Evolutionary conservation across 208 protist species (phyloP), one percentile per base, ranked within the genome.

Genomic region (Trypanosoma scelopori): DNA sequence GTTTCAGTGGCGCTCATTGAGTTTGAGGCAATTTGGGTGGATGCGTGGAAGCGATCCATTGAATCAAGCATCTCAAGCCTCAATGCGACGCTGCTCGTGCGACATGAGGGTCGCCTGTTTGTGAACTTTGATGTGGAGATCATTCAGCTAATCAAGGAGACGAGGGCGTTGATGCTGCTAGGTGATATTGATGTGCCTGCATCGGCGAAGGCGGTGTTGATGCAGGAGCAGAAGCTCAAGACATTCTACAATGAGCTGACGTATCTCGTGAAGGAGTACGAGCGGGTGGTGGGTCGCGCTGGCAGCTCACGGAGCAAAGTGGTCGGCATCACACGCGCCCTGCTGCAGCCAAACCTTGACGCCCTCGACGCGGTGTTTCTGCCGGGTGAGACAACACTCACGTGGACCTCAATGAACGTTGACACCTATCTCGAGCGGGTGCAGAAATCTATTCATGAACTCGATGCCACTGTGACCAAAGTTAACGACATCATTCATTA

Each of bases 61-160:
- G 95, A 97, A 58, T 87, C 84, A 27, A 95, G 95, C 69, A 96
- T 95, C 66, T 78, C 80, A 4, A 94, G 93, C n/a, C 86, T 99
- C 52, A 93, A 98, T 62, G 95, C 97, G 28, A 98, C 97, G 20
- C 82, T 99, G 64, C 77, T 99, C 6, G 92, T 99, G 18, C 88
- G 93, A 28, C 91, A 95, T 66, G 87, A 98, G 47, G 92, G 89
- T n/a, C 83, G 92, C 30, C 84, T 99, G 5, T 98, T 91, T 78
- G 98, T 99, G 42, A 99, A 99, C 93, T 99, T 99, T 77, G 97
- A 99, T 82, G 81, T 80, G 45, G 91, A 97, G 58, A 95, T 99
- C 35, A 81, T 98, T 45, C 92, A 98, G 82, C 87, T 99, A n/a
- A 98, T 98, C 72, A 92, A 97, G 64, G 98, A 99, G 76, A 94